Percentiles rank a stretch among this genome's conserved stretches.
These are phyloP conservation scores for Backusella tuberculispora DNA, from an alignment of 192 early-diverging fungal species.

Conservation along the genomic window DNA sequence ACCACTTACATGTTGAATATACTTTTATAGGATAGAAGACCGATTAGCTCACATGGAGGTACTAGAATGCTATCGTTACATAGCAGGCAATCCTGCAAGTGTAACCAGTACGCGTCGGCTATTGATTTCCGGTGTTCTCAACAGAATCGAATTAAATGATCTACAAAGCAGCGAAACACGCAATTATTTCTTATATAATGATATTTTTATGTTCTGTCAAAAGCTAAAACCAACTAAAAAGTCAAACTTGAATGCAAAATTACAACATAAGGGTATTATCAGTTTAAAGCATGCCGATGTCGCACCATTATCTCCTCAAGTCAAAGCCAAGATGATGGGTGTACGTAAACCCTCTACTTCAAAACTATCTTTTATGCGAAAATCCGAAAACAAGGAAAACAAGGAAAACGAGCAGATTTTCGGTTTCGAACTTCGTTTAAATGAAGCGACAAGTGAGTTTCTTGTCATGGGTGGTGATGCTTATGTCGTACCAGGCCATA, in stretches of 20 bases:
- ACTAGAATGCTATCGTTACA: neutral
- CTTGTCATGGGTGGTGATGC: neutral
- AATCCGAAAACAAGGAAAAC: neutral
- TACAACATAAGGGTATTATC: slow-evolving; percentile 12
- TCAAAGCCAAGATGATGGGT: neutral
- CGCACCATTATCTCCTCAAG: neutral
- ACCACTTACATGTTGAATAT: neutral
- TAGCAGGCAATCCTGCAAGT: neutral
- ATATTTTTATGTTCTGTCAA: slow-evolving; percentile 9
- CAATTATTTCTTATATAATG: slow-evolving; percentile 16
- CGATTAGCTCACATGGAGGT: neutral
- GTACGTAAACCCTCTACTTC: neutral
- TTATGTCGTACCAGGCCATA: neutral
- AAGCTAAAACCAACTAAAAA: slow-evolving; percentile 9
- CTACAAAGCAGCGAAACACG: neutral
- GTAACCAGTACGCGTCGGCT: slow-evolving; percentile 16
- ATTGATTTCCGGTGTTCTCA: neutral
- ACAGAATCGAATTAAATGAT: neutral
- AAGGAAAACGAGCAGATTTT: neutral
- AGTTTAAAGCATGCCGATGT: slow-evolving; percentile 13
- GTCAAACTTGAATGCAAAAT: neutral
- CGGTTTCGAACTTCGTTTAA: slow-evolving; percentile 2
- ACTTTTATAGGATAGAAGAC: slow-evolving; percentile 8
- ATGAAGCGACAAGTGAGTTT: neutral
- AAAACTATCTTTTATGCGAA: slow-evolving; percentile 4